phyloP scores from a whole-genome alignment of 495 filamentous ascomycete species.

The Penicillium waksmanii region DNA sequence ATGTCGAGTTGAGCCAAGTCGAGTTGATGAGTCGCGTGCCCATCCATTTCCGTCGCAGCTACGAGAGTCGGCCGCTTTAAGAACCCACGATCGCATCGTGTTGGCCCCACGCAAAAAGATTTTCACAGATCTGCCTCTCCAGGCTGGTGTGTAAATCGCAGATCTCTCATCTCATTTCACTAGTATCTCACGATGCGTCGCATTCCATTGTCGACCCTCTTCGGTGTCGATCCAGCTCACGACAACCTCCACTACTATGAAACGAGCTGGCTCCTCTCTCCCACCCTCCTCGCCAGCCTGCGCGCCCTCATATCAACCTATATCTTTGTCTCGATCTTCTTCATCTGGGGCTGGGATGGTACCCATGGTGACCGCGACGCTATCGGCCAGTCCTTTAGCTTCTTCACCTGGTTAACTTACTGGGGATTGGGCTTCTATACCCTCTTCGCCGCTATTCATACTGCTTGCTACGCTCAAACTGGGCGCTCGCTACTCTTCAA shows the following conservation, averaged over 20 bases:
- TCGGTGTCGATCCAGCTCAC: constrained; percentile 41
- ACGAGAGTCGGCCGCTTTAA: neutral
- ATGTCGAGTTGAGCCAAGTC: no score
- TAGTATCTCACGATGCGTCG: constrained; percentile 21
- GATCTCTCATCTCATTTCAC: neutral
- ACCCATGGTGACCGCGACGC: constrained; percentile 44
- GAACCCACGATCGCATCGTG: neutral
- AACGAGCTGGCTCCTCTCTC: constrained; percentile 78
- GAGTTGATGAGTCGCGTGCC: neutral
- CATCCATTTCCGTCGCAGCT: neutral
- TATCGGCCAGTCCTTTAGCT: constrained; percentile 65
- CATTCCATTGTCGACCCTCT: constrained; percentile 25
- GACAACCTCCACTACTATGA: constrained; percentile 67
- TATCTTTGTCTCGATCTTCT: constrained; percentile 69
- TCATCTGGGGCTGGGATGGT: constrained; percentile 65
- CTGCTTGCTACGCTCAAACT: constrained; percentile 61
- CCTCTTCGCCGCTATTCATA: constrained; percentile 64
- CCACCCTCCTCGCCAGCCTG: constrained; percentile 57
- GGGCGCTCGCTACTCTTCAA: constrained; percentile 61
- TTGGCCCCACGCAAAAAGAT: neutral
- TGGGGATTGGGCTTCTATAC: constrained; percentile 84
- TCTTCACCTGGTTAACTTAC: constrained; percentile 79
- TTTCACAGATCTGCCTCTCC: neutral
- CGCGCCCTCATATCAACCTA: constrained; percentile 70
- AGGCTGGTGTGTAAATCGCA: neutral